Evolutionary conservation across 164 flowering plant genomes (phyloP).

Genomic region (Stephania yunnanensis): DNA sequence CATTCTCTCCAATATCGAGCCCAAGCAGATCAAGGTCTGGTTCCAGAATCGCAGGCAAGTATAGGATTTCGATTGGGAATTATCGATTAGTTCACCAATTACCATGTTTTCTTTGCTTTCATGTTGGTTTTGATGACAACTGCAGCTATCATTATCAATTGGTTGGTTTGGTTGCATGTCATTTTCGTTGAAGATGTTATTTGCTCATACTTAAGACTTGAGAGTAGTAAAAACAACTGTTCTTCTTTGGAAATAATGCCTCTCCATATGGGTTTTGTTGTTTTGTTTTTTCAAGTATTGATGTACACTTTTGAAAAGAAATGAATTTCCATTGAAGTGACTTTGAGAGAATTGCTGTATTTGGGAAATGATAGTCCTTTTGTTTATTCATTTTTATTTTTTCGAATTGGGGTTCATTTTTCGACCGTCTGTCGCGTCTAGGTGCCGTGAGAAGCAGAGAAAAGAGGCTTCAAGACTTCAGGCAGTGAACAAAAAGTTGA

Average conservation of each 20-base stretch:
- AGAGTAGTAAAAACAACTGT: neutral
- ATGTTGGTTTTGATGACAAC: neutral
- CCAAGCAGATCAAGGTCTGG: conserved; percentile 87
- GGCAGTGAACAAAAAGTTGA: conserved; percentile 64
- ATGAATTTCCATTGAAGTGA: neutral
- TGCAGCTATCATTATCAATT: neutral
- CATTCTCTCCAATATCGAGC: conserved; percentile 64
- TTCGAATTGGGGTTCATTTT: neutral
- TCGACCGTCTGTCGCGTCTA: conserved; percentile 14
- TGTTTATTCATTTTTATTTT: neutral
- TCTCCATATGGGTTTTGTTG: neutral
- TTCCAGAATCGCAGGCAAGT: conserved; percentile 70
- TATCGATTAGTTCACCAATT: neutral
- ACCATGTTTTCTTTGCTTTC: neutral
- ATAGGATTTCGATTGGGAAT: neutral
- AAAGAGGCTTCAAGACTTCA: conserved; percentile 72
- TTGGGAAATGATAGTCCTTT: neutral
- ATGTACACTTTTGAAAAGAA: neutral
- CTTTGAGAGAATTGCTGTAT: neutral
- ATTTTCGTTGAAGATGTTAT: neutral
- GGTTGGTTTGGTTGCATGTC: neutral
- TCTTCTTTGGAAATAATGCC: neutral
- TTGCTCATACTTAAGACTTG: neutral
- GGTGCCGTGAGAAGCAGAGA: conserved; percentile 82
- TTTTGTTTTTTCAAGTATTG: neutral